phyloP scores from a whole-genome alignment of 805 yeast genomes.

The Suhomyces sp. region DNA sequence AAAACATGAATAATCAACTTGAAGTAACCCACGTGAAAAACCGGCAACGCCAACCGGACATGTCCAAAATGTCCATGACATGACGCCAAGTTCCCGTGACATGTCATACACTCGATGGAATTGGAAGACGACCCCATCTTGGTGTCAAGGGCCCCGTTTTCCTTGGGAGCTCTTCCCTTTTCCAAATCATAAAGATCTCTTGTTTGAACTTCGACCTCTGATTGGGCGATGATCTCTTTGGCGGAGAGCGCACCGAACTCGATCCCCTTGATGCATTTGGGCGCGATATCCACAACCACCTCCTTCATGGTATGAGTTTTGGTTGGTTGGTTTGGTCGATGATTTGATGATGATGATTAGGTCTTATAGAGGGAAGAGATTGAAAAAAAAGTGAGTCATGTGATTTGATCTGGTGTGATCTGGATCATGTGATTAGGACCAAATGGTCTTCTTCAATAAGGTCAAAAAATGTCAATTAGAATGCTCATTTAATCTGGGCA shows the following conservation, averaged over 20 bases:
- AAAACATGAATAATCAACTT: constrained; percentile 84
- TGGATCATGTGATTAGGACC: too few relatives aligned
- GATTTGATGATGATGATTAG: too few relatives aligned
- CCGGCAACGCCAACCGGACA: constrained; percentile 88
- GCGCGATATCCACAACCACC: constrained; percentile 73
- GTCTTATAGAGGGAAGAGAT: not conserved
- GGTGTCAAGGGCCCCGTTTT: constrained; percentile 85
- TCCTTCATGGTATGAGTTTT: too few relatives aligned
- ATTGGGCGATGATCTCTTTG: constrained; percentile 85
- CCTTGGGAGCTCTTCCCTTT: constrained; percentile 79
- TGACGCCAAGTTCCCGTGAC: constrained; percentile 87
- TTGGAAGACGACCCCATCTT: constrained; percentile 93
- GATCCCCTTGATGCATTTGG: constrained; percentile 85
- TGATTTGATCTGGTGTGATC: too few relatives aligned
- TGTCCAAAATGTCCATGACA: constrained; percentile 99
- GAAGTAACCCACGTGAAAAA: constrained; percentile 96
- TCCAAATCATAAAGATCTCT: constrained; percentile 91
- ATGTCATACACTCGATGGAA: constrained; percentile 81
- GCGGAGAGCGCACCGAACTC: constrained; percentile 94
- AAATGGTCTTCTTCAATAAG: too few relatives aligned
- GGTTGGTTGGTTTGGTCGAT: not conserved
- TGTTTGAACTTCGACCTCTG: constrained; percentile 90
- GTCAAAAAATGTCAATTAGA: too few relatives aligned
- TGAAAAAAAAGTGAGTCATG: too few relatives aligned
- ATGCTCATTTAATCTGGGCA: too few relatives aligned